A percentile compares a stretch with the other conserved stretches of the same genome.
Evolutionary conservation across 2,329 filamentous ascomycete genomes (phyloP).

Genomic region (Neodidymelliopsis sp.): DNA sequence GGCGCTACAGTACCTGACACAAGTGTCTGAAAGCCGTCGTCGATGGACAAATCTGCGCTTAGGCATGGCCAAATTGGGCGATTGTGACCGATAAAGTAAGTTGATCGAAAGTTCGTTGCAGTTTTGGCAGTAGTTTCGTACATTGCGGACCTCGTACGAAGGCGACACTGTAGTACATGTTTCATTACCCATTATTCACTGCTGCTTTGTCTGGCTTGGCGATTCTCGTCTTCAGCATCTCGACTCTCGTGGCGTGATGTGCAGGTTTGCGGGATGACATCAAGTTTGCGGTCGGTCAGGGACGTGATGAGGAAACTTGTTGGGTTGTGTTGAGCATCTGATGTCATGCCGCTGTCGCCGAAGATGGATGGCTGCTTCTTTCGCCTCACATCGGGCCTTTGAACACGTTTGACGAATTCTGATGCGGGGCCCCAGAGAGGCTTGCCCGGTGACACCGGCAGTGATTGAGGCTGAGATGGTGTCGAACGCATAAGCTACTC

Average conservation of each 20-base stretch:
- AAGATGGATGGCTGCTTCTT: slow-evolving; percentile 7
- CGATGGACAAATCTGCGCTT: not conserved
- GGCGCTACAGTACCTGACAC: not conserved
- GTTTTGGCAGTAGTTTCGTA: not conserved
- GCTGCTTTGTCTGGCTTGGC: not conserved
- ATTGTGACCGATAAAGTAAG: too few species aligned
- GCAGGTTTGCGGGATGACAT: slow-evolving; percentile 9
- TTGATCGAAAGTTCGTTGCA: not conserved
- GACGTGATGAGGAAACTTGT: not conserved
- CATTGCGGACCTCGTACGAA: not conserved
- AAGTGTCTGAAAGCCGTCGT: too few species aligned
- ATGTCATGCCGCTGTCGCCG: slow-evolving; percentile 26
- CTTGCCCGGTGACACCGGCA: slow-evolving; percentile 19
- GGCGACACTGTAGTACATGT: not conserved
- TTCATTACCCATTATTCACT: not conserved
- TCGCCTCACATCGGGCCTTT: slow-evolving; percentile 29
- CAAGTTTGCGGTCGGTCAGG: slow-evolving; percentile 2
- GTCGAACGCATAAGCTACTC: slow-evolving; percentile 24
- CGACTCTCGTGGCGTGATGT: slow-evolving; percentile 7
- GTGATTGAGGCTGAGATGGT: slow-evolving; percentile 14
- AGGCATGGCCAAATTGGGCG: slow-evolving; percentile 2
- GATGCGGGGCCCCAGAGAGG: slow-evolving; percentile 38
- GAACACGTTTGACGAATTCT: slow-evolving; percentile 18
- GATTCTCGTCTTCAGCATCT: slow-evolving; percentile 3
- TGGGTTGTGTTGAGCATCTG: slow-evolving; percentile 1